Evolutionary conservation across 2,329 filamentous ascomycete genomes (phyloP).

Genomic region (Ceratocystis cubensis): DNA sequence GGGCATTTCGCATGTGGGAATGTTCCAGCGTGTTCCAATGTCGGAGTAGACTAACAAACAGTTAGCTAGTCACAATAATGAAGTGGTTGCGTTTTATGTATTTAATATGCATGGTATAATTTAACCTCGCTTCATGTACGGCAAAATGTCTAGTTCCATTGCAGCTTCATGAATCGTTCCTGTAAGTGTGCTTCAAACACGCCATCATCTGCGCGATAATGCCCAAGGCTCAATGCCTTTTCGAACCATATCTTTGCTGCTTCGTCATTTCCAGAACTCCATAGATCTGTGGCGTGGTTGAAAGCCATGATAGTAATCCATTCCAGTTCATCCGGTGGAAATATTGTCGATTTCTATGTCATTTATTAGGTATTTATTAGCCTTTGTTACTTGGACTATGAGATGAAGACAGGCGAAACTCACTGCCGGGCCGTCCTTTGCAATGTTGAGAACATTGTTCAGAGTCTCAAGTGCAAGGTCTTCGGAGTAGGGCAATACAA

Average conservation of each 20-base stretch:
- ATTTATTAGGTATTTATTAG: conserved; percentile 14
- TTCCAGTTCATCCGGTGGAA: conserved; percentile 56
- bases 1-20: conserved; percentile 72
- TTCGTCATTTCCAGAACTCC: conserved; percentile 41
- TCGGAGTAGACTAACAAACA: not conserved
- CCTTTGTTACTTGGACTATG: not conserved
- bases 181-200: conserved; percentile 35
- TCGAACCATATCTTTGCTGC: conserved; percentile 49
- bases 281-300: conserved; percentile 59
- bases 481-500: conserved; percentile 46
- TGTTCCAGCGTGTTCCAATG: conserved; percentile 49
- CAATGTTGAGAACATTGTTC: conserved; percentile 47
- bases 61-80: too few species aligned
- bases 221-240: conserved; percentile 49
- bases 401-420: conserved; percentile 21
- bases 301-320: conserved; percentile 61
- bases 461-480: conserved; percentile 46
- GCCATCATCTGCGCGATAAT: conserved; percentile 43
- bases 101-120: not conserved
- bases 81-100: not conserved
- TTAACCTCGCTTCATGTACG: not conserved
- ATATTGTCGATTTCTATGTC: conserved; percentile 27
- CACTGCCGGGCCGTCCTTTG: conserved; percentile 39
- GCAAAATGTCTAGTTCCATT: conserved; percentile 20
- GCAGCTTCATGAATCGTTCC: conserved; percentile 34